phyloP scores from a whole-genome alignment of 306 rosid species.

The Pueraria montana region DNA sequence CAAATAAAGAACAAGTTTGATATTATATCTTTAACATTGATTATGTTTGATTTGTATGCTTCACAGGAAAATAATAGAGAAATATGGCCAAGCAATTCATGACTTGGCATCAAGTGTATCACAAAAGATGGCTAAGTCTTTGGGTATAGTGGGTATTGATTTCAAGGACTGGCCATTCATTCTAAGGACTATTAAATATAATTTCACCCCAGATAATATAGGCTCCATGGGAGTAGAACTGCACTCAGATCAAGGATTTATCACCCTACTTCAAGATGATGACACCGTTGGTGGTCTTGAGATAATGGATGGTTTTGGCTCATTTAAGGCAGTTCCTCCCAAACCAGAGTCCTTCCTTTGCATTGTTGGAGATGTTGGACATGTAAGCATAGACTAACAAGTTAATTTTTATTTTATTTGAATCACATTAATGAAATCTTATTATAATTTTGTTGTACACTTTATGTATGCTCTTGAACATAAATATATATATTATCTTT shows the following conservation, averaged over 20 bases:
- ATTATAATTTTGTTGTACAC: too few species aligned
- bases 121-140: too few species aligned
- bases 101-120: too few species aligned
- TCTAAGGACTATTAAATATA: constrained; percentile 61
- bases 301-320: neutral
- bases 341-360: constrained; percentile 48
- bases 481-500: constrained; percentile 17
- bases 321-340: constrained; percentile 39
- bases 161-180: constrained; percentile 55
- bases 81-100: too few species aligned
- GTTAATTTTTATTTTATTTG: neutral
- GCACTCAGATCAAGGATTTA: constrained; percentile 60
- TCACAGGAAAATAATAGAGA: too few species aligned
- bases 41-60: too few species aligned
- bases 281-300: constrained; percentile 54
- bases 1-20: neutral
- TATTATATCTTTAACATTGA: neutral
- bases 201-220: constrained; percentile 44
- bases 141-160: neutral
- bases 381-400: constrained; percentile 33
- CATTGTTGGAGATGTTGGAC: constrained; percentile 58
- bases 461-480: neutral
- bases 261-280: constrained; percentile 69
- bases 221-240: constrained; percentile 49
- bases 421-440: too few species aligned